Base-by-base conservation (phyloP, 2,329 filamentous ascomycete genomes). In the Pseudogymnoascus sp. region DNA sequence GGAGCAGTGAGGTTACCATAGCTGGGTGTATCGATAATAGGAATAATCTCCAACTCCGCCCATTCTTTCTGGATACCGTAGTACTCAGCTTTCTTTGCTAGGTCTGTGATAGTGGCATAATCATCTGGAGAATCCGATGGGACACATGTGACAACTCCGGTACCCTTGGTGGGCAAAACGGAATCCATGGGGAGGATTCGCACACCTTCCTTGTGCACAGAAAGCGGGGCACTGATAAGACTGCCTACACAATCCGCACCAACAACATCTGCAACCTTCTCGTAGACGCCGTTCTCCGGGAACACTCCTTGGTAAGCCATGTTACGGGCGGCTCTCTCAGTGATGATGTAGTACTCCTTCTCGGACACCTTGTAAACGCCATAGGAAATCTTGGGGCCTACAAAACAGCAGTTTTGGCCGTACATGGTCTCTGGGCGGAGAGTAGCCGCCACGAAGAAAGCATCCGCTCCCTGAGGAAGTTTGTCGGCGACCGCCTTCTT, bases 381-480 rank as follows among this genome's bases (percentile, higher is more conserved):
- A 71, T 99, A 99, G 48, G 81, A 85, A 71, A 97, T 88, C 72
- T 88, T 89, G 8, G 94, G 93, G 3, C 92, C 90, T 58, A 99
- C 90, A 69, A 97, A 99, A 74, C 92, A 96, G 77, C 90, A 95
- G 3, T 87, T 95, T 76, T 97, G 94, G 40, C 95, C 95, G 73
- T 97, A 99, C 93, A 99, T 97, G 36, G 94, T 99, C 80, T 99
- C 94, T 2, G 94, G 91, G 65, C 94, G 84, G 65, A 99, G 82
- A 61, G 94, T 97, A 13, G 94, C 94, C 10, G 94, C 89, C 10
- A 97, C 85, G 70, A 97, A 88, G 78, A 88, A 97, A 62, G 97
- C 87, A 65, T 88, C 88, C 52, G 90, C 87, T 66, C 83, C 86
- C 36, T 86, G 82, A 5, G 93, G 89, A 3, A 97, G 78, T 78